These are phyloP conservation scores for Fusarium guadeloupense DNA, from an alignment of 2,329 filamentous ascomycete genomes.

Conservation along the genomic window DNA sequence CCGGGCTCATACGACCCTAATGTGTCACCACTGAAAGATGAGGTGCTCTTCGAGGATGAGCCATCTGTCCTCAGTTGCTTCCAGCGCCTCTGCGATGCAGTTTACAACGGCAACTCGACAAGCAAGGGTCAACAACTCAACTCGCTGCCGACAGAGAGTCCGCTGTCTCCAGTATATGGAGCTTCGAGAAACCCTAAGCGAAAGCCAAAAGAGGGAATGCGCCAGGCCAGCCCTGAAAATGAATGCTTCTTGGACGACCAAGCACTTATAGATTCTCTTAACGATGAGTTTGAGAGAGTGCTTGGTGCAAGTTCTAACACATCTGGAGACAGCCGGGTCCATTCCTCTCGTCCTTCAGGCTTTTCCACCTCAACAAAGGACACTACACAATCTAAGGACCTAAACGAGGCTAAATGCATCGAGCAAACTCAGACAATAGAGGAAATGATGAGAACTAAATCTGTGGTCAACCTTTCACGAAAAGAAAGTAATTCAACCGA, in stretches of 20 bases:
- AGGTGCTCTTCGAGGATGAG: slow-evolving; percentile 73
- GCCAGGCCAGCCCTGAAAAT: background rate
- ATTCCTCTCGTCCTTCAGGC: background rate
- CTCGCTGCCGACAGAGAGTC: background rate
- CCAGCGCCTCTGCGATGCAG: slow-evolving; percentile 52
- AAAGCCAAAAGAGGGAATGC: background rate
- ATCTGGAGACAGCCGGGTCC: background rate
- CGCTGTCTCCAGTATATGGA: background rate
- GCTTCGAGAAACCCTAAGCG: background rate
- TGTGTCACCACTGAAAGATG: slow-evolving; percentile 75
- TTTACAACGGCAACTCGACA: slow-evolving; percentile 48
- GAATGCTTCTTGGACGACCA: slow-evolving; percentile 1
- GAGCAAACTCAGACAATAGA: slow-evolving; percentile 7
- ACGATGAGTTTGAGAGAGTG: slow-evolving; percentile 12
- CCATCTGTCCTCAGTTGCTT: slow-evolving; percentile 56
- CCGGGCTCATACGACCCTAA: slow-evolving; percentile 75
- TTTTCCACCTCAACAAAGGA: background rate
- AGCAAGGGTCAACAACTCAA: background rate
- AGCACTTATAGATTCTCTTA: slow-evolving; percentile 22
- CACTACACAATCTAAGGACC: background rate
- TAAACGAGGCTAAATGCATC: background rate
- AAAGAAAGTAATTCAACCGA: slow-evolving; percentile 47
- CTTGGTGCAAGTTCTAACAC: background rate
- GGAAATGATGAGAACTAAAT: slow-evolving; percentile 43
- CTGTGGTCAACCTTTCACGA: slow-evolving; percentile 47